Base-by-base conservation (phyloP, 176 grass and related monocot genomes). In the Triticum monococcum region DNA sequence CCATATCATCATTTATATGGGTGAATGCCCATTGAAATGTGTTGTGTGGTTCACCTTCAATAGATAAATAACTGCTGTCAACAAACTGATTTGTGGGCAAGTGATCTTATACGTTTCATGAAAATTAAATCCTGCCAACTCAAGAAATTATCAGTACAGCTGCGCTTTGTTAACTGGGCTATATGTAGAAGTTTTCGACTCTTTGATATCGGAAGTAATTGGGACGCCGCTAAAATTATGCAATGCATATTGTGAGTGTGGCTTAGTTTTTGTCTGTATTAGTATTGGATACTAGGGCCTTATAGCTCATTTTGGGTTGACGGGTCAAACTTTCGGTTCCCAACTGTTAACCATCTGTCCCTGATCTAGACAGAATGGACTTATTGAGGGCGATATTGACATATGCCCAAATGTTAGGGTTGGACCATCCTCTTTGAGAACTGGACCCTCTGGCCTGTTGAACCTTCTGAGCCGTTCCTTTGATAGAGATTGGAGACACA, bases 351-450 rank as follows among this genome's bases (percentile, higher is more conserved):
- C 10, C 14, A 48, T 78, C 52, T 82, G 26, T 33, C 60, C 22
- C 50, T 18, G 74, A 30, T 64, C 8, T 82, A 18, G 48, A 82
- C 25, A 41, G 31, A 48, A 70, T 77, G 7, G 17, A 22, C 35
- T 70, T 79, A 54, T 45, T 57, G 22, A 46, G 11, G 68, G 36
- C 17, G 78, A 69, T 68, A 26, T 75, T 76, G 82, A 81, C 36
- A 38, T 46, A 11, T 87, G 4, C 31, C 11, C 1, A 12, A 35
- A 46, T 76, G 45, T 85, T 89, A 75, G 46, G 52, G 62, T 48
- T 62, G n/a, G 31, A 67, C 57, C 18, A 24, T 5, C 23, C 33
- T 69, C 3, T 85, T 5, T 18, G 36, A 67, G 37, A 75, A 69
- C 30, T 77, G 69, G 12, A 76, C 16, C 37, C 41, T 64, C 65